Base-by-base conservation (phyloP, 23 red algal genomes). In the Gracilariopsis chorda region DNA sequence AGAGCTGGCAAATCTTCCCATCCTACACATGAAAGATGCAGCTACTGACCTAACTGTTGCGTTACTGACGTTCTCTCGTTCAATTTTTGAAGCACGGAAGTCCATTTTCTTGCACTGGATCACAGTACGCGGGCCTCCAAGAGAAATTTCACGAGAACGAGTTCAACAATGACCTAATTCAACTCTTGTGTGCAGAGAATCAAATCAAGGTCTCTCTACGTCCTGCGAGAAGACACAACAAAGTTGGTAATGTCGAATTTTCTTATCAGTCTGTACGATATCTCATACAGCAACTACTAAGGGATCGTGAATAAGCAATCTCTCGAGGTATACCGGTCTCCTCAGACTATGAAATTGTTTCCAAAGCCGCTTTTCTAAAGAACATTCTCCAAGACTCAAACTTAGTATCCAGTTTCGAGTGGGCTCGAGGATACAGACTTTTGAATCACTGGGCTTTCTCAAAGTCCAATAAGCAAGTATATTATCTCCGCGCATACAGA, bases 241-340 rank as follows among this genome's bases (percentile, higher is more conserved):
- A 88, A 44, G 32, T 88, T 3, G 83, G 83, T 24, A 39, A 75
- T 19, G 83, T 88, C 12, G 83, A 77, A 33, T 37, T 41, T 20
- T 58, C 73, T 48, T 39, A 69, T 0, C 0, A 25, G 23, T 25
- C 70, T 63, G 29, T 72, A 21, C 6, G 57, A 28, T 29, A 0
- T 14, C 27, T 88, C 7, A 12, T 45, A 12, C 35, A 51, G n/a
- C 0, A 41, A 48, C 65, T 88, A 11, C 41, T 88, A 11, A 44
- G 35, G 32, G 63, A 77, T 36, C 44, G 32, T 25, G 27, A n/a
- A 33, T 34, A 76, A 9, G 52, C 57, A 11, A 17, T 29, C 0
- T 40, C 72, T n/a, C 9, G 4, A 4, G 4, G 62, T 7, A 68
- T n/a, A 1, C 35, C 62, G 3, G 7, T 2, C 13, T 68, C 41